Base-by-base conservation (phyloP, 2,329 filamentous ascomycete genomes). In the Myotisia sp. region DNA sequence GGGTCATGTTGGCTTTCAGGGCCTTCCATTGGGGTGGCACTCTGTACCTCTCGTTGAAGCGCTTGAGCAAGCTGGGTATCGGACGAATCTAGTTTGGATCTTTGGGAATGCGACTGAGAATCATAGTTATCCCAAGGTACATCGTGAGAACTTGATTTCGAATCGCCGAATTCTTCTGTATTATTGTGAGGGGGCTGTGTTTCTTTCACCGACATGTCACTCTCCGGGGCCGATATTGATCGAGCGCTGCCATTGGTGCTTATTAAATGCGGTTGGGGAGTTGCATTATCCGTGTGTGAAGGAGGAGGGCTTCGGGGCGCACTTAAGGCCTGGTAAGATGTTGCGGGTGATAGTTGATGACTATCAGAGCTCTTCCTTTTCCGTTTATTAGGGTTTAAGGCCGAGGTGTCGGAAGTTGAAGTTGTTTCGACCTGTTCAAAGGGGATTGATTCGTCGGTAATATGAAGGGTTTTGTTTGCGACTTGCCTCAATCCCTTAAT, bases 351-450 rank as follows among this genome's bases (percentile, higher is more conserved):
- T 38, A 41, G 49, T 44, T 44, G 46, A 26, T 49, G 54, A 37
- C 76, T 76, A 23, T 63, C 54, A 4, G 78, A 81, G 29, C 65
- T 60, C 5, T 80, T 83, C 40, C 80, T 71, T 55, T 84, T 87
- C 38, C 67, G 55, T 44, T 68, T 68, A 47, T 74, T n/a, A n/a
- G n/a, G n/a, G n/a, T 23, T 23, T 23, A 19, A 20, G 17, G 6
- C 14, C 10, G 10, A 13, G 29, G 17, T 21, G 17, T 20, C 17
- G 6, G 17, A 20, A 20, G 29, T 20, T 21, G 29, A 30, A 8
- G 17, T 20, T 13, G 16, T 10, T 6, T 30, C 29, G 3, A 13
- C 29, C 8, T 22, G 29, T 10, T 30, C 29, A 12, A 30, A 17
- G 8, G 29, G 29, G 18, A 20, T 19, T 6, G 34, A 23, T 23